These are phyloP conservation scores for Lathyrus aphaca DNA, from an alignment of 306 rosid species.

Conservation along the genomic window DNA sequence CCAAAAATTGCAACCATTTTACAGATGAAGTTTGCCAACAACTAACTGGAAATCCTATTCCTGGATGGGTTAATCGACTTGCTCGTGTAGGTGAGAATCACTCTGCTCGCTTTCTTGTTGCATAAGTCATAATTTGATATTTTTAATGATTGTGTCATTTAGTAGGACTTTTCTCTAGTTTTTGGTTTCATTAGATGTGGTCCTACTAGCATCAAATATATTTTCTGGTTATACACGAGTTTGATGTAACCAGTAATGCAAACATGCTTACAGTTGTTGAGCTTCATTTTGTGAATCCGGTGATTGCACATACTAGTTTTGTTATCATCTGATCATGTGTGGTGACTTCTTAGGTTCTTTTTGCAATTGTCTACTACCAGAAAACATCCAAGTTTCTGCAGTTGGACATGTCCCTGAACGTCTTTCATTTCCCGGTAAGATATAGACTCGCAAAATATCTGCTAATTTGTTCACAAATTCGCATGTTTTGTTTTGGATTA, in stretches of 20 bases:
- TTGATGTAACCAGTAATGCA: conserved; percentile 18
- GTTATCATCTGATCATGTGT: conserved; percentile 49
- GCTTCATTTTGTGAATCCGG: conserved; percentile 24
- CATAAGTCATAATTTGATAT: conserved; percentile 27
- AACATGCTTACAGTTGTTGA: conserved; percentile 17
- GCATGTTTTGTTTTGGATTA: conserved; percentile 24
- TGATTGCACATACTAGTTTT: conserved; percentile 34
- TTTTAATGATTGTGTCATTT: conserved; percentile 5
- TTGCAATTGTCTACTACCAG: conserved; percentile 96
- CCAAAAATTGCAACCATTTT: conserved; percentile 97
- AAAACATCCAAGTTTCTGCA: conserved; percentile 75
- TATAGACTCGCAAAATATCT: background rate
- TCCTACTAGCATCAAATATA: conserved; percentile 28
- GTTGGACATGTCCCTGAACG: conserved; percentile 80
- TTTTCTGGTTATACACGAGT: conserved; percentile 10
- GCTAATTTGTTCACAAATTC: conserved; percentile 21
- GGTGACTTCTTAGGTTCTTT: conserved; percentile 75
- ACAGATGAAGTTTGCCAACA: conserved; percentile 80
- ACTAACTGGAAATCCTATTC: conserved; percentile 88
- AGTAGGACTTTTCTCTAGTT: conserved; percentile 9
- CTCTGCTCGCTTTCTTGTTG: conserved; percentile 32
- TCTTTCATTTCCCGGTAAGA: conserved; percentile 71
- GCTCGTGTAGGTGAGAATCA: conserved; percentile 80
- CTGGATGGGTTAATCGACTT: conserved; percentile 95
- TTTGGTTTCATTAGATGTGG: conserved; percentile 19